phyloP scores from a whole-genome alignment of 2,329 filamentous ascomycete species.

The Aureobasidium sp. region DNA sequence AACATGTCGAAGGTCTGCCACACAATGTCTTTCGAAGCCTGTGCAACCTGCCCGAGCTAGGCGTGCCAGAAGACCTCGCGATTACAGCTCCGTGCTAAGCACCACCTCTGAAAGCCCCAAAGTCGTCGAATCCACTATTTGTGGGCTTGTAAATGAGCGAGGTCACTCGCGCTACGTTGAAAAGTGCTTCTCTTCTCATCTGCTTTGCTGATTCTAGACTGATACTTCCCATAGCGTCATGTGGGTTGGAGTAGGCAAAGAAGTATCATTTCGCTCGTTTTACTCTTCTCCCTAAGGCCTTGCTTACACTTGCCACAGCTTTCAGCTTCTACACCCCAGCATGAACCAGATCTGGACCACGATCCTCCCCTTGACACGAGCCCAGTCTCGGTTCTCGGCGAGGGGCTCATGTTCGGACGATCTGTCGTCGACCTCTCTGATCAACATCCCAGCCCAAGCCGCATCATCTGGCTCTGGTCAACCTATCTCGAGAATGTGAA shows the following conservation, averaged over 20 bases:
- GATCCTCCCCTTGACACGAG: conserved; percentile 17
- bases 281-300: no score
- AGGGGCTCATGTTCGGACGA: background rate
- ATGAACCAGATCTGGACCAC: background rate
- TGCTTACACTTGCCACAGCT: conserved; percentile 17
- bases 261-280: conserved; percentile 22
- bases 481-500: conserved; percentile 65
- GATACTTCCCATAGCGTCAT: background rate
- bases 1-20: conserved; percentile 28
- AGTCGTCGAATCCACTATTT: background rate
- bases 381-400: conserved; percentile 19
- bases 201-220: background rate
- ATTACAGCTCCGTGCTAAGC: background rate
- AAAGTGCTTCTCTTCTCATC: conserved; percentile 22
- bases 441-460: conserved; percentile 1
- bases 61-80: conserved; percentile 24
- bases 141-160: conserved; percentile 15
- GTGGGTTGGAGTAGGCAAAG: conserved; percentile 22
- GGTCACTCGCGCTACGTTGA: conserved; percentile 39
- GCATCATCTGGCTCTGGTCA: conserved; percentile 36
- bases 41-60: conserved; percentile 33
- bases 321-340: background rate
- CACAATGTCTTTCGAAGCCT: conserved; percentile 37
- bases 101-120: background rate
- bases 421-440: background rate